phyloP scores from a whole-genome alignment of 352 stramenopile species.

The Phytophthora sp. region DNA sequence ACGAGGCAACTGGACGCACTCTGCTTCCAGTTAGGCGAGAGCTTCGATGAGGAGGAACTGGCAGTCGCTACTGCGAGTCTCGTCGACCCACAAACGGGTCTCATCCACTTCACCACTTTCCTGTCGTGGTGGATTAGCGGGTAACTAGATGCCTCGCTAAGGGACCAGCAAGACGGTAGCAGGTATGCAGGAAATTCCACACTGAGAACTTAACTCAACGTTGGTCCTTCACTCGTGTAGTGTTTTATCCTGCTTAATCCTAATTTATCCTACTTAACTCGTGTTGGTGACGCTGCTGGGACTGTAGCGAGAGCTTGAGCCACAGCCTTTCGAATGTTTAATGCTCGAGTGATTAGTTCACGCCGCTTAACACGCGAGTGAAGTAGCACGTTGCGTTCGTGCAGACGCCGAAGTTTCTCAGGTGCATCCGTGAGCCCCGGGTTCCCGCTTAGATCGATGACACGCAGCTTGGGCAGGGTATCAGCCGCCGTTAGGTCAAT shows the following conservation, averaged over 20 bases:
- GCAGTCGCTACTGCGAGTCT: constrained; percentile 53
- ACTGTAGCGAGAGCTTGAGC: constrained; percentile 35
- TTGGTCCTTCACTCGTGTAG: no score
- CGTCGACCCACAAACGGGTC: constrained; percentile 50
- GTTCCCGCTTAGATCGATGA: constrained; percentile 58
- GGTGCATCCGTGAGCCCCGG: constrained; percentile 37
- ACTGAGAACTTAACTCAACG: no score
- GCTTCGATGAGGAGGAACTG: constrained; percentile 65
- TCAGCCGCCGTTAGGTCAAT: constrained; percentile 39
- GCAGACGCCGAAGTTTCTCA: constrained; percentile 64
- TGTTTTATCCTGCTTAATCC: no score
- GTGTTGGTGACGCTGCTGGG: constrained; percentile 3
- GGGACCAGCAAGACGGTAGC: no score
- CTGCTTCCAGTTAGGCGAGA: constrained; percentile 64
- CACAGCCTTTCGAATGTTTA: constrained; percentile 58
- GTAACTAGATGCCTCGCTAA: constrained; percentile 25
- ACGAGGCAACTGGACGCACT: constrained; percentile 62
- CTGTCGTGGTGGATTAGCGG: constrained; percentile 70
- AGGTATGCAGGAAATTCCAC: no score
- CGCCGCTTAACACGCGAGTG: constrained; percentile 66
- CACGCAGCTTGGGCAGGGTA: constrained; percentile 36
- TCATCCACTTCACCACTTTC: constrained; percentile 74
- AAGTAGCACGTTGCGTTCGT: constrained; percentile 66
- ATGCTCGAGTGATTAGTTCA: constrained; percentile 63
- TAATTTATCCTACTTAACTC: constrained; percentile 24